Evolutionary conservation across 352 stramenopile genomes (phyloP), one percentile per base, ranked within the genome.

Genomic region (Globisporangium uncinulatum): DNA sequence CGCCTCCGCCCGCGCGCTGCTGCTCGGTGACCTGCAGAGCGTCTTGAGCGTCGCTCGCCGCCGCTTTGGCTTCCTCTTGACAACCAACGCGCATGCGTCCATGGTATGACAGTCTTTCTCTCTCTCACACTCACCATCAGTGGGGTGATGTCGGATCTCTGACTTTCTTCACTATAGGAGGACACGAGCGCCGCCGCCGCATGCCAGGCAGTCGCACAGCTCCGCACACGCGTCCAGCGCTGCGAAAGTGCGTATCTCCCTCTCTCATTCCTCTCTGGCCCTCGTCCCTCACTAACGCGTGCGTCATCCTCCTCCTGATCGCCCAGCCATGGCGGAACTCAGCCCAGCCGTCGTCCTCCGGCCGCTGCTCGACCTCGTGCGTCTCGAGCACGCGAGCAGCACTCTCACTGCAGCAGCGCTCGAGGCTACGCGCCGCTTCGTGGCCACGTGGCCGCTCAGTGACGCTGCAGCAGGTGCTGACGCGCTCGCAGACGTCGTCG

Each of bases 321-420:
- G 24, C 24, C 24, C 54, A 89, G 83, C 82, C 52, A 49, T 89
- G 52, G 46, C 62, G 0, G 85, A 92, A 51, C 56, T 92, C 31
- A 74, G 81, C 39, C 74, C 83, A 17, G 68, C 70, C 54, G 70
- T 58, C 46, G 70, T 89, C 31, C 61, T 99, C 15, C 81, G 86
- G 59, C 96, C 97, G 11, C 99, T 99, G 65, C 85, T 98, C 41
- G 86, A 96, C 61, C 87, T 98, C 34, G 85, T 99, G 34, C 81
- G 89, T 43, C 94, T 95, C 42, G 77, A 93, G 19, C 81, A 98
- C 42, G 94, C 96, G 45, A 97, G 82, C 47, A 97, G 94, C 24
- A 86, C 71, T 13, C 85, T 99, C 21, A 99, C 96, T 1, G 86
- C 86, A 5, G 89, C 89, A 7, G 92, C 96, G 14, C 77, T 99